Conservation (phyloP, 257 asterid genomes). For the Nicotiana obtusifolia region DNA sequence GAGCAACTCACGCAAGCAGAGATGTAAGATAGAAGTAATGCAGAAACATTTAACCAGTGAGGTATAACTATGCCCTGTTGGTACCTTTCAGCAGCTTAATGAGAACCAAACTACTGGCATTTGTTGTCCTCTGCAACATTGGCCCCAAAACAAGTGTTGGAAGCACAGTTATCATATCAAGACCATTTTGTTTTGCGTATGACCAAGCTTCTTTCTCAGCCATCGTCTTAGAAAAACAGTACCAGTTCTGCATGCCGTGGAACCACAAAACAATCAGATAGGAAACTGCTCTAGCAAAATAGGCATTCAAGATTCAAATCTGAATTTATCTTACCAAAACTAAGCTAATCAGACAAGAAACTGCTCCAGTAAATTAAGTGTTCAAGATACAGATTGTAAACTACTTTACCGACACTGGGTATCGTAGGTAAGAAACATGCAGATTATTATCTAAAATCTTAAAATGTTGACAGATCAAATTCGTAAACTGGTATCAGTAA, state of each 20-base stretch:
- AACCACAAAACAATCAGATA: background rate
- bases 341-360: background rate
- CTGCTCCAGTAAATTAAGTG: background rate
- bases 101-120: conserved; percentile 56
- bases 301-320: background rate
- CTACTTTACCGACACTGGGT: background rate
- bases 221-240: conserved; percentile 59
- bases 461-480: background rate
- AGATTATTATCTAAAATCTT: background rate
- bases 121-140: conserved; percentile 47
- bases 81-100: conserved; percentile 62
- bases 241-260: conserved; percentile 60
- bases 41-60: background rate
- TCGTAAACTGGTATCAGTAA: background rate
- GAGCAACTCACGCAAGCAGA: background rate
- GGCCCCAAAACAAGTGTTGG: conserved; percentile 70
- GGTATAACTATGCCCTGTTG: background rate
- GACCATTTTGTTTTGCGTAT: conserved; percentile 50
- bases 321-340: background rate
- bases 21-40: background rate
- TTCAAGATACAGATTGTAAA: background rate
- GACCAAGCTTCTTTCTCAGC: conserved; percentile 69
- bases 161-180: conserved; percentile 48
- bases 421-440: background rate
- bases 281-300: background rate